Conservation (phyloP, 179 eudicot species). For the Spinacia oleracea region DNA sequence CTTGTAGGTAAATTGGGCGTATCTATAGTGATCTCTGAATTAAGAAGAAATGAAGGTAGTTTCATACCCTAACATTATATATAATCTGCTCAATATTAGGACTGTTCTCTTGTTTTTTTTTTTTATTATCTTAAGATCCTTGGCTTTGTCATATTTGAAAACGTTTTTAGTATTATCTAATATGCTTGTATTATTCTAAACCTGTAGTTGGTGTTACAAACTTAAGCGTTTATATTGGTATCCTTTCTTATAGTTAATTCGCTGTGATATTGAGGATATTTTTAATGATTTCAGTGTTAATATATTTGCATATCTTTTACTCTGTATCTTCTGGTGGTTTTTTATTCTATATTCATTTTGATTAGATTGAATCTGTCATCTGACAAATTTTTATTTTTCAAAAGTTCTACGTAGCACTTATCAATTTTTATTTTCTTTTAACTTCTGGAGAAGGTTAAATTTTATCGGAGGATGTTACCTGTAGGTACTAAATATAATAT, state of each 20-base stretch:
- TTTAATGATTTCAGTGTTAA: not conserved
- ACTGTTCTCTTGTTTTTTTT: constrained; percentile 7
- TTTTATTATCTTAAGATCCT: not conserved
- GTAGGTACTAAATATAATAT: not conserved
- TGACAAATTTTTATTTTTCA: not conserved
- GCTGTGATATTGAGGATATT: not conserved
- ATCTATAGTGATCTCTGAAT: constrained; percentile 92
- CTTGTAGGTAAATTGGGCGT: constrained; percentile 98
- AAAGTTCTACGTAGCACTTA: not conserved
- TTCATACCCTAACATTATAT: constrained; percentile 56
- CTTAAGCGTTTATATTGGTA: not conserved
- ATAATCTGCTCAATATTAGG: constrained; percentile 31
- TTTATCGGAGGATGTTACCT: not conserved
- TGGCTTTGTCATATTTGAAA: not conserved
- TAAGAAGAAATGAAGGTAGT: constrained; percentile 96
- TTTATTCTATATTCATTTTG: not conserved
- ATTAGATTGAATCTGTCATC: not conserved
- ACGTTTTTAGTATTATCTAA: not conserved
- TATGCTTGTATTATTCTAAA: no score
- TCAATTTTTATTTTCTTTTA: not conserved
- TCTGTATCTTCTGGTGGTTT: not conserved
- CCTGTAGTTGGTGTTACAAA: not conserved
- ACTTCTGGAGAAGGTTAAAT: not conserved
- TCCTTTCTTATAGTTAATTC: not conserved
- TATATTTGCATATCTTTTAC: not conserved